These are phyloP conservation scores for Flaveria linearis DNA, from an alignment of 129 eudicot genomes.

Conservation along the genomic window DNA sequence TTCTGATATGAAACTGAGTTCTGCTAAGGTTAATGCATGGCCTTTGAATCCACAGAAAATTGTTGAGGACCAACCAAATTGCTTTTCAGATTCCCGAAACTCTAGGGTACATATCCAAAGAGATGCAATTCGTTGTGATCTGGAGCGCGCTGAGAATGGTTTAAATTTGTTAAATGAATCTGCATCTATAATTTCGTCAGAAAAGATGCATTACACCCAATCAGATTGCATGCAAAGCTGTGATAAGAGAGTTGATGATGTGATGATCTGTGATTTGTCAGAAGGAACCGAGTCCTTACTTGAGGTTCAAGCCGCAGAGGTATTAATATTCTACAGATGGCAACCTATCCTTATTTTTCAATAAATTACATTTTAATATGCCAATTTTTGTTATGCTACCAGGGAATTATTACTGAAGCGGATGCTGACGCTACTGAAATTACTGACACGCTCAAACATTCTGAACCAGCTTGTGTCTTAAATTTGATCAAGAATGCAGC, in stretches of 20 bases:
- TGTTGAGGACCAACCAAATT: slow-evolving; percentile 38
- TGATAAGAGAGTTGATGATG: slow-evolving; percentile 21
- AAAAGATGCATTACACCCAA: slow-evolving; percentile 23
- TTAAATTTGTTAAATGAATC: slow-evolving; percentile 24
- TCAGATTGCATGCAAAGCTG: slow-evolving; percentile 39
- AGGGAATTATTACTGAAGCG: slow-evolving; percentile 48
- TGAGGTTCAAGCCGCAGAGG: slow-evolving; percentile 47
- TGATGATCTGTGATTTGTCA: slow-evolving; percentile 23
- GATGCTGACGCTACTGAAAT: slow-evolving; percentile 18
- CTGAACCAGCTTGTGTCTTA: slow-evolving; percentile 26
- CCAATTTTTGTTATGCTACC: slow-evolving; percentile 5
- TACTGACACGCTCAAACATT: slow-evolving; percentile 28
- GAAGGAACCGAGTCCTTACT: slow-evolving; percentile 34
- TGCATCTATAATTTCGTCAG: slow-evolving; percentile 25
- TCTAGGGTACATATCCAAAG: slow-evolving; percentile 38
- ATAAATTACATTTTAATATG: background rate
- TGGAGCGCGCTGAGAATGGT: slow-evolving; percentile 25
- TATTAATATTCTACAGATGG: slow-evolving; percentile 32
- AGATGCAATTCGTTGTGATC: slow-evolving; percentile 23
- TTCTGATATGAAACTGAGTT: slow-evolving; percentile 26
- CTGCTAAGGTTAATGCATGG: slow-evolving; percentile 51
- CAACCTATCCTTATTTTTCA: slow-evolving; percentile 5
- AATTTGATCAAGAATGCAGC: slow-evolving; percentile 36
- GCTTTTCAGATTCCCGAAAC: slow-evolving; percentile 47
- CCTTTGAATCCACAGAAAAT: slow-evolving; percentile 59